Conservation (phyloP, 805 yeast species). For the Lachancea kluyveri region DNA sequence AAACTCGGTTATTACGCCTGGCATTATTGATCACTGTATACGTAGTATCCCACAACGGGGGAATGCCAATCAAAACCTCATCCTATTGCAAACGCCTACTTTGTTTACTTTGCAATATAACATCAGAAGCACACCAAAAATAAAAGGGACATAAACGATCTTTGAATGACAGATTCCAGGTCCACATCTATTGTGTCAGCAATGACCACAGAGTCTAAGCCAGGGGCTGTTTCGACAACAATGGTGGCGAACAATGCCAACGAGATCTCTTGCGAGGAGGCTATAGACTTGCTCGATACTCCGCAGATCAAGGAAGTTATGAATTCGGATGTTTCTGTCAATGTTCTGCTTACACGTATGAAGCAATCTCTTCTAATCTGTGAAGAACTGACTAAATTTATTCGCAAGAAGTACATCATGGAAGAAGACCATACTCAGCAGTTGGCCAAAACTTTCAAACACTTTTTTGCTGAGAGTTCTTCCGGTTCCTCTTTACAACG, state of each 20-base stretch:
- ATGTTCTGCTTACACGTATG: conserved; percentile 60
- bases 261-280: no score
- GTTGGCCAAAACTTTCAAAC: conserved; percentile 60
- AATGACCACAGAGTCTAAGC: neutral
- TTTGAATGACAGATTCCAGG: no score
- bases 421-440: conserved; percentile 78
- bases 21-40: no score
- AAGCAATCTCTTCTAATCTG: conserved; percentile 77
- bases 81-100: no score
- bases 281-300: conserved; percentile 38
- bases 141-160: no score
- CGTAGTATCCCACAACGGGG: no score
- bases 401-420: conserved; percentile 68
- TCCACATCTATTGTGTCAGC: no score
- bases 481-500: conserved; percentile 45
- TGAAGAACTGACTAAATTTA: conserved; percentile 76
- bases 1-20: no score
- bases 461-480: conserved; percentile 29
- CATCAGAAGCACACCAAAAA: no score
- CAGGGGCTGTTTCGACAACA: neutral
- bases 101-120: no score
- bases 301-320: conserved; percentile 47
- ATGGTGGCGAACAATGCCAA: no score
- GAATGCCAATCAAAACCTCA: no score
- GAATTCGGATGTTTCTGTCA: conserved; percentile 71